phyloP scores from a whole-genome alignment of 441 rosid species.

The Euphorbia schlechtendalii region DNA sequence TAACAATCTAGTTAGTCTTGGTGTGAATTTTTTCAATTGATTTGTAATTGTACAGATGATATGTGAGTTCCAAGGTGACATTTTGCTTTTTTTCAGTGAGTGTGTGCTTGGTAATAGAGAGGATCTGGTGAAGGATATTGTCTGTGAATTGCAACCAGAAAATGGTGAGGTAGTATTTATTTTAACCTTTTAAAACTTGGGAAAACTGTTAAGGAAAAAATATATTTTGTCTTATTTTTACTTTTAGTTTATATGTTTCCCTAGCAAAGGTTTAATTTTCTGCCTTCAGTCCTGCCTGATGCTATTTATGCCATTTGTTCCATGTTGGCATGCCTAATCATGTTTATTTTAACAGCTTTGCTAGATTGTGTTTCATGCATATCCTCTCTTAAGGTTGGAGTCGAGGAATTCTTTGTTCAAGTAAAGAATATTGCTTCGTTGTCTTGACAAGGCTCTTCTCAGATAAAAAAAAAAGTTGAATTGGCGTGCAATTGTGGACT shows the following conservation, averaged over 20 bases:
- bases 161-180: constrained; percentile 66
- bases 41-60: too few species aligned
- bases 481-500: neutral
- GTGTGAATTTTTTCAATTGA: neutral
- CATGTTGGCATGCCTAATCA: too few species aligned
- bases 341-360: neutral
- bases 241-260: neutral
- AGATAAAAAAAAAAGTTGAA: neutral
- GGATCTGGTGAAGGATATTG: constrained; percentile 86
- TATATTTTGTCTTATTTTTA: neutral
- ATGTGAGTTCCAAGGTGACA: neutral
- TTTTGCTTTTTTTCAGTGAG: constrained; percentile 64
- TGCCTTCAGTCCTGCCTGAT: neutral
- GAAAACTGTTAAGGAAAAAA: neutral
- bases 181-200: constrained; percentile 10
- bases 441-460: neutral
- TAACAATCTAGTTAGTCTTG: neutral
- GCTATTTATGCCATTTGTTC: neutral
- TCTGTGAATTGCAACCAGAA: constrained; percentile 62
- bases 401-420: neutral
- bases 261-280: neutral
- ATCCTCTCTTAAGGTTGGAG: neutral
- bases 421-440: constrained; percentile 5
- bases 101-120: constrained; percentile 97
- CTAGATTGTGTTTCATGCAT: neutral